Conservation (phyloP, 768 basidiomycete species). For the Boletellus sp. region DNA sequence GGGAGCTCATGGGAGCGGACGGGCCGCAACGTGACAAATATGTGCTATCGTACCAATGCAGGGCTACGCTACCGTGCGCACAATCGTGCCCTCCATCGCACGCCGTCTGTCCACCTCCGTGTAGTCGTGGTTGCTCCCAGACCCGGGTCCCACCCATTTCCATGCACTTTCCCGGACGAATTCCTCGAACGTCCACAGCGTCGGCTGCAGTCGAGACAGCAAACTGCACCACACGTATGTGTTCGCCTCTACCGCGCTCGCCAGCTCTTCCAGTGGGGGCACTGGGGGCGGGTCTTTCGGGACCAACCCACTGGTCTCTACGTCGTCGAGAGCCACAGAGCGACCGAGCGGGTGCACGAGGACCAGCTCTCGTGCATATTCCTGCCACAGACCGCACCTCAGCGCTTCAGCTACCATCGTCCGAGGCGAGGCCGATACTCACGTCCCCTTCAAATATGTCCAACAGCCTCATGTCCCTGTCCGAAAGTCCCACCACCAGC, state of each 20-base stretch:
- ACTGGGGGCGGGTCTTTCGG: constrained; percentile 43
- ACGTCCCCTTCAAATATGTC: constrained; percentile 85
- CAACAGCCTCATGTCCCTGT: constrained; percentile 58
- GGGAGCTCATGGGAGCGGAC: no score
- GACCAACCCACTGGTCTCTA: constrained; percentile 27
- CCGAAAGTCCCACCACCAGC: constrained; percentile 68
- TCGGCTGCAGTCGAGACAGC: constrained; percentile 44
- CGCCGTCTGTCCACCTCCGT: constrained; percentile 51
- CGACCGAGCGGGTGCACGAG: constrained; percentile 53
- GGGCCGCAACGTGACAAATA: no score
- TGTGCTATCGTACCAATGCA: no score
- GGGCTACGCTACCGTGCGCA: background rate
- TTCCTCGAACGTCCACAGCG: constrained; percentile 78
- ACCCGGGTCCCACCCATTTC: constrained; percentile 64
- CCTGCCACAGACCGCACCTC: constrained; percentile 43
- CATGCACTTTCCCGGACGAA: constrained; percentile 74
- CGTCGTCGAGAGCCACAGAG: constrained; percentile 31
- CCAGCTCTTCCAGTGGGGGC: constrained; percentile 34
- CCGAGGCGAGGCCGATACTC: constrained; percentile 21
- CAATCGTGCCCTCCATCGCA: constrained; percentile 37
- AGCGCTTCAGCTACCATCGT: background rate
- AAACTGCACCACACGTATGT: constrained; percentile 68
- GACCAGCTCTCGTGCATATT: constrained; percentile 62
- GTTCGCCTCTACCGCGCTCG: constrained; percentile 44
- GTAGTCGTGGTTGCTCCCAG: constrained; percentile 38